A percentile compares a stretch with the other conserved stretches of the same genome.
Conservation (phyloP, 1,139 yeast genomes). For the Kurtzmaniella quercitrusa region DNA sequence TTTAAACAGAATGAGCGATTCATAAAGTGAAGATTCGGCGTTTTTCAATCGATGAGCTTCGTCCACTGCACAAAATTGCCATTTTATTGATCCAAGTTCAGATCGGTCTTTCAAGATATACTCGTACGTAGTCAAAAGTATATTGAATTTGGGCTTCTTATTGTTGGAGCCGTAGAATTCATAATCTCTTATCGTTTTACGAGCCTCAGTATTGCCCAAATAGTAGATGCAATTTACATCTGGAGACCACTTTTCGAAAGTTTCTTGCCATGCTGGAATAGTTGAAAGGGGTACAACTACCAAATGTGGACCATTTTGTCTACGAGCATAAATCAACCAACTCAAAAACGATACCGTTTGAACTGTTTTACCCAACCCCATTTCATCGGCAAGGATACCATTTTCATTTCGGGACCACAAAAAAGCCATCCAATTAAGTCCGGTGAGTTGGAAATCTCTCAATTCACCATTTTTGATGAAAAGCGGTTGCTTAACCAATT, state of each 20-base stretch:
- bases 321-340: constrained; percentile 90
- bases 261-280: constrained; percentile 98
- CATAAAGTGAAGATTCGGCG: constrained; percentile 89
- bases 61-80: constrained; percentile 98
- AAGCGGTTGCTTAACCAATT: constrained; percentile 79
- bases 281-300: constrained; percentile 96
- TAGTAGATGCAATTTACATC: constrained; percentile 90
- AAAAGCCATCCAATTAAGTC: constrained; percentile 99
- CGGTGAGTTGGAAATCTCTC: constrained; percentile 96
- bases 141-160: constrained; percentile 79
- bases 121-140: constrained; percentile 89
- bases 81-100: constrained; percentile 76
- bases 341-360: constrained; percentile 93
- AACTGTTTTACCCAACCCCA: constrained; percentile 98
- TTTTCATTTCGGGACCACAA: constrained; percentile 97
- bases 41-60: constrained; percentile 97
- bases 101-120: constrained; percentile 83
- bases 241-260: constrained; percentile 97
- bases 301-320: constrained; percentile 95
- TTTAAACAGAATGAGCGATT: constrained; percentile 76
- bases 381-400: constrained; percentile 97
- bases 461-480: constrained; percentile 89
- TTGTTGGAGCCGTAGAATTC: constrained; percentile 66
- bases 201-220: constrained; percentile 85
- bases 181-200: constrained; percentile 75